Evolutionary conservation across 768 basidiomycete species (phyloP).

Genomic region (Rhizopogon vulgaris): DNA sequence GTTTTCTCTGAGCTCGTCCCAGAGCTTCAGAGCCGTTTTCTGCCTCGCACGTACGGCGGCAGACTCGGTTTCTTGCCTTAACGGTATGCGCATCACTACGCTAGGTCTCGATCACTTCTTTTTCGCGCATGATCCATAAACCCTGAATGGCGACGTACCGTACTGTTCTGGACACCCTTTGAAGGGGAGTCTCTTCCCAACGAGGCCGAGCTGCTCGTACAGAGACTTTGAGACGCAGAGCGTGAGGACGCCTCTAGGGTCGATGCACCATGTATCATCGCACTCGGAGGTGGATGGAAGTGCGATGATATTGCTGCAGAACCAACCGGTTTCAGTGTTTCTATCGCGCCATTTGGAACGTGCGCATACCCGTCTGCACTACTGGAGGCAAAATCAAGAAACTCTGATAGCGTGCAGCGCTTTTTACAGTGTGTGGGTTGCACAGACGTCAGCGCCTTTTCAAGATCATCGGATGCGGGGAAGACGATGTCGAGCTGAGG

Average conservation of each 20-base stretch:
- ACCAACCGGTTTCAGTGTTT: not conserved
- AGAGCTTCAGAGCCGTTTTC: slow-evolving; percentile 35
- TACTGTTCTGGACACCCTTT: slow-evolving; percentile 41
- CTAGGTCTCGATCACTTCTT: slow-evolving; percentile 9
- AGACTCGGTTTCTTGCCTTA: slow-evolving; percentile 35
- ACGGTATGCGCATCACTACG: slow-evolving; percentile 42
- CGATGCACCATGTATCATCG: slow-evolving; percentile 68
- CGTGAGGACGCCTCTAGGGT: slow-evolving; percentile 54
- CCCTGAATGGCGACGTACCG: slow-evolving; percentile 30
- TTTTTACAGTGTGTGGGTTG: slow-evolving; percentile 41
- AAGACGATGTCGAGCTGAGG: slow-evolving; percentile 59
- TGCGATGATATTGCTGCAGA: slow-evolving; percentile 31
- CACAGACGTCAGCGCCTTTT: slow-evolving; percentile 35
- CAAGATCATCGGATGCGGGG: slow-evolving; percentile 36
- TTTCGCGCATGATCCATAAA: not conserved
- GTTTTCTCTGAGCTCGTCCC: slow-evolving; percentile 40
- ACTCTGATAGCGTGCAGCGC: slow-evolving; percentile 35
- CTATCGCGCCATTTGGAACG: not conserved
- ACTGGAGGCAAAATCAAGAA: slow-evolving; percentile 33
- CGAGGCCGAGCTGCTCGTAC: slow-evolving; percentile 56
- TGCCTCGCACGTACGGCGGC: slow-evolving; percentile 31
- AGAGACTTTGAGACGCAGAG: slow-evolving; percentile 49
- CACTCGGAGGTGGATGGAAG: slow-evolving; percentile 23
- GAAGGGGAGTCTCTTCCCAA: slow-evolving; percentile 51
- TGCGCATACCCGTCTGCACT: slow-evolving; percentile 23